Conservation (phyloP, 805 yeast genomes). For the Scheffersomyces lignosus region DNA sequence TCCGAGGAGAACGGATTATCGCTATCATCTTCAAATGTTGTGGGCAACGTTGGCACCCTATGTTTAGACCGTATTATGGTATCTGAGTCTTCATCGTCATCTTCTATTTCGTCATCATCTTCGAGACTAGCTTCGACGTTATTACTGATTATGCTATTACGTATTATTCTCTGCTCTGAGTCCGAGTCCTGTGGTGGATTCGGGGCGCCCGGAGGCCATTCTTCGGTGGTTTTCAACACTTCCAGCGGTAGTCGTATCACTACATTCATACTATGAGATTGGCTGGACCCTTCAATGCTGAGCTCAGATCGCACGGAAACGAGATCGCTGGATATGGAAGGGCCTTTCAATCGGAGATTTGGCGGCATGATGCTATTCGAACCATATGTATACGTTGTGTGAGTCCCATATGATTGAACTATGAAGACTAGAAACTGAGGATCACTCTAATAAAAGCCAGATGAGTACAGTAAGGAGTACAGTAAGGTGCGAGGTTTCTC, state of each 20-base stretch:
- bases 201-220: neutral
- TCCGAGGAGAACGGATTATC: neutral
- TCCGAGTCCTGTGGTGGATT: too few relatives aligned
- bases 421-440: too few relatives aligned
- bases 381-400: too few relatives aligned
- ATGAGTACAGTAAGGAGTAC: too few relatives aligned
- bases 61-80: constrained; percentile 5
- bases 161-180: too few relatives aligned
- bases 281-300: neutral
- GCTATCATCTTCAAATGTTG: neutral
- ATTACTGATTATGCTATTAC: neutral
- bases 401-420: too few relatives aligned
- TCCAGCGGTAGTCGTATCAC: neutral
- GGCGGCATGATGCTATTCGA: neutral
- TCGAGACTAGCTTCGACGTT: neutral
- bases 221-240: constrained; percentile 3
- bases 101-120: constrained; percentile 8
- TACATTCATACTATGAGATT: constrained; percentile 1
- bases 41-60: neutral
- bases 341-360: constrained; percentile 1
- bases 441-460: too few relatives aligned
- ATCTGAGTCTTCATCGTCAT: constrained; percentile 8
- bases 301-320: neutral
- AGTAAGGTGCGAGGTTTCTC: too few relatives aligned
- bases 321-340: neutral